Percentiles rank a stretch among this genome's conserved stretches.
Evolutionary conservation across 345 rosid genomes (phyloP).

Genomic region (Triadica sebifera): DNA sequence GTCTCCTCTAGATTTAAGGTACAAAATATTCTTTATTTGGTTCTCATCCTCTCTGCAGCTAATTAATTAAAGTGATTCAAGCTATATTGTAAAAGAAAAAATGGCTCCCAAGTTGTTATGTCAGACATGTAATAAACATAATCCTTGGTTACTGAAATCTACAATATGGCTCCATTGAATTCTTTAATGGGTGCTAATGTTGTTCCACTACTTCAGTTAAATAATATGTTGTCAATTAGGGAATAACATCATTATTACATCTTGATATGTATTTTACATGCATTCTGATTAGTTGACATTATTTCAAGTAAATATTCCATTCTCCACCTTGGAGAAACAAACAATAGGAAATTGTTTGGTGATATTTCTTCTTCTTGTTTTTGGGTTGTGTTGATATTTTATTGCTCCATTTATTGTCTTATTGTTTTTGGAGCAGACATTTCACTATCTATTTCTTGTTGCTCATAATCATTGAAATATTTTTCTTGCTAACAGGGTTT

Average conservation of each 20-base stretch:
- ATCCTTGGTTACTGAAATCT: background rate
- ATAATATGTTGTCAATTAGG: background rate
- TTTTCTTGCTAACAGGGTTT: background rate
- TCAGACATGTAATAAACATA: background rate
- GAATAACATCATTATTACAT: background rate
- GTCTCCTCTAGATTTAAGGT: conserved; percentile 97
- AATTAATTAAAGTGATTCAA: background rate
- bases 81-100: background rate
- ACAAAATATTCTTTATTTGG: background rate
- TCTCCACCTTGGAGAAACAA: background rate
- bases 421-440: too few species aligned
- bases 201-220: background rate
- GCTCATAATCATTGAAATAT: background rate
- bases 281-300: background rate
- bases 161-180: background rate
- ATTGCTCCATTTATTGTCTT: background rate
- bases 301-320: background rate
- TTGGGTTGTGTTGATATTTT: background rate
- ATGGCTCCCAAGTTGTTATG: background rate
- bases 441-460: background rate
- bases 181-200: background rate
- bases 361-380: background rate
- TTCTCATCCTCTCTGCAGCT: background rate
- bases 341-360: background rate
- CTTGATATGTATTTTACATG: background rate